Conservation (phyloP, 2,329 filamentous ascomycete genomes). For the Fusarium udum region DNA sequence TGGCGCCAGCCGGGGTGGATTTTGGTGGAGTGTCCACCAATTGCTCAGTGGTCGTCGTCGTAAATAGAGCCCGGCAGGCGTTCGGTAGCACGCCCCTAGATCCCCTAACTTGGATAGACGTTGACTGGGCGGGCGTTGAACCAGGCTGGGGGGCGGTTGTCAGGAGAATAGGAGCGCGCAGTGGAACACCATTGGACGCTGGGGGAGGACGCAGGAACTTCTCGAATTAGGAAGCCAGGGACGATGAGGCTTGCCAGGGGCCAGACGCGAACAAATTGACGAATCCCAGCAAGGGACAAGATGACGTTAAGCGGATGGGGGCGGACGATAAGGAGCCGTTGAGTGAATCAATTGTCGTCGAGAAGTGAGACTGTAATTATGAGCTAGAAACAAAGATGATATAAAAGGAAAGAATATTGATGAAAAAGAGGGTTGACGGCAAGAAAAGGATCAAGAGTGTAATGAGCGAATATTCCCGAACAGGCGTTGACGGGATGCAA, state of each 20-base stretch:
- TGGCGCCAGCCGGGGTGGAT: constrained; percentile 39
- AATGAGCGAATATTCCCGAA: constrained; percentile 30
- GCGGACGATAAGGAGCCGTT: constrained; percentile 37
- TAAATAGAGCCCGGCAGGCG: constrained; percentile 39
- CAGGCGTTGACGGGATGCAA: constrained; percentile 17
- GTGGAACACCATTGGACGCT: constrained; percentile 29
- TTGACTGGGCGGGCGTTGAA: constrained; percentile 9
- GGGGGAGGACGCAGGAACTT: constrained; percentile 21
- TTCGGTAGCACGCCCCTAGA: constrained; percentile 34
- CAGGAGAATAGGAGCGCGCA: constrained; percentile 29
- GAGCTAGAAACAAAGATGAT: not conserved
- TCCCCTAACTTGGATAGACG: constrained; percentile 30
- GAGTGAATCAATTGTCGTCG: constrained; percentile 19
- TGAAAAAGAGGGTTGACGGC: not conserved
- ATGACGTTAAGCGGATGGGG: constrained; percentile 35
- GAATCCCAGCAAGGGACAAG: constrained; percentile 38
- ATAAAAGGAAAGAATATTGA: not conserved
- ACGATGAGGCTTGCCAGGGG: constrained; percentile 31
- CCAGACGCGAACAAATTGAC: constrained; percentile 30
- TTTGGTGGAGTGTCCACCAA: constrained; percentile 21
- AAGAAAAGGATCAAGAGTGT: not conserved
- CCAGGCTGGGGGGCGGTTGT: constrained; percentile 18
- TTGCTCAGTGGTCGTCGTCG: constrained; percentile 27
- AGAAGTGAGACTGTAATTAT: constrained; percentile 15
- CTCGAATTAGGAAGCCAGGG: constrained; percentile 24